Evolutionary conservation across 2,329 filamentous ascomycete genomes (phyloP).

Genomic region (Fusarium sp.): DNA sequence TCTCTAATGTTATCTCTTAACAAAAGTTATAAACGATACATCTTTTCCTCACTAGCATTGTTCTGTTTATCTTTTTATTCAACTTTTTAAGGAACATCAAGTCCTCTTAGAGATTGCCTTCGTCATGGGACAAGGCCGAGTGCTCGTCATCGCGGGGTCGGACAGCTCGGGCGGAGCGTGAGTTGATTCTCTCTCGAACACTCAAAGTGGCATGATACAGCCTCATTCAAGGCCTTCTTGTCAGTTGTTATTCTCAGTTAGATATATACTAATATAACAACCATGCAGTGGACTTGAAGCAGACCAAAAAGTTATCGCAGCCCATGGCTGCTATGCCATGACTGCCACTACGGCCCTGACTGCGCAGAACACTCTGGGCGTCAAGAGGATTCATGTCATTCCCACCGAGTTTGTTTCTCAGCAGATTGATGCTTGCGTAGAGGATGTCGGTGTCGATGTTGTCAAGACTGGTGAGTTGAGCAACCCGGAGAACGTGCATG

Average conservation of each 20-base stretch:
- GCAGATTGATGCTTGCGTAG: constrained; percentile 87
- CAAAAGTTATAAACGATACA: neutral
- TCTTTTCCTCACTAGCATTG: neutral
- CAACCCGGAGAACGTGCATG: neutral
- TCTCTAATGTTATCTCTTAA: neutral
- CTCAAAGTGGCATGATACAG: constrained; percentile 13
- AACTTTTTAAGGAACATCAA: neutral
- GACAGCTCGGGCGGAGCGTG: constrained; percentile 92
- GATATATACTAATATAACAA: neutral
- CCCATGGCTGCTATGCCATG: constrained; percentile 95
- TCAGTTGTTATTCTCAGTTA: neutral
- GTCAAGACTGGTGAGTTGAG: constrained; percentile 83
- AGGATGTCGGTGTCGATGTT: constrained; percentile 88
- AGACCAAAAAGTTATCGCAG: constrained; percentile 93
- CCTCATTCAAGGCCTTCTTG: neutral
- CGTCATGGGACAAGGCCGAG: constrained; percentile 61
- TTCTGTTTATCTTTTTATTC: neutral
- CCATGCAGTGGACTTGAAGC: constrained; percentile 85
- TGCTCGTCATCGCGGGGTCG: constrained; percentile 88
- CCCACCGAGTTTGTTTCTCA: constrained; percentile 84
- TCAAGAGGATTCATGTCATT: constrained; percentile 82
- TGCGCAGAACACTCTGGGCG: constrained; percentile 92
- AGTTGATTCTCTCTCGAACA: constrained; percentile 50
- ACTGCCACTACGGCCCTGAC: constrained; percentile 95
- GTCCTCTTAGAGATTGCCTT: neutral